These are phyloP conservation scores for Phytophthora pseudosyringae DNA, from an alignment of 352 stramenopile genomes.

Conservation along the genomic window DNA sequence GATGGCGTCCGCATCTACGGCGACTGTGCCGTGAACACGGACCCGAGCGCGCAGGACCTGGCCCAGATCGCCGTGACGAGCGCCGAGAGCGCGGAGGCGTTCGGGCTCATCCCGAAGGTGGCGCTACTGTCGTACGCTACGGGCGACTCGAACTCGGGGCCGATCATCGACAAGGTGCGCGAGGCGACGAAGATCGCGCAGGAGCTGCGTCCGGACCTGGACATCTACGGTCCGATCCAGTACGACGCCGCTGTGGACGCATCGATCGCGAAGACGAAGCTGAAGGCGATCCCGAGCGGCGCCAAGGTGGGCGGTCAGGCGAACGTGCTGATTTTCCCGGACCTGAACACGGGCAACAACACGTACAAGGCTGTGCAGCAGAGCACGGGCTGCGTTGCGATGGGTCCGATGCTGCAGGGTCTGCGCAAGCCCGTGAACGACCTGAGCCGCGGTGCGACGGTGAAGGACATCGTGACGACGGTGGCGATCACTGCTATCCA, in stretches of 20 bases:
- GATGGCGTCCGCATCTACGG: conserved; percentile 84
- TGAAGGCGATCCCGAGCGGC: conserved; percentile 65
- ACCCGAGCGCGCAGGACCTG: conserved; percentile 75
- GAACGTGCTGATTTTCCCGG: conserved; percentile 89
- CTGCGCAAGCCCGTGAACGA: conserved; percentile 91
- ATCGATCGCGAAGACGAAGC: conserved; percentile 83
- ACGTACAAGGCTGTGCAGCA: conserved; percentile 92
- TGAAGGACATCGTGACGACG: conserved; percentile 92
- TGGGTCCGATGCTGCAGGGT: conserved; percentile 90
- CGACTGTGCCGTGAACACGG: conserved; percentile 88
- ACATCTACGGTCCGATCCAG: conserved; percentile 90
- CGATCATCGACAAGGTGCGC: conserved; percentile 88
- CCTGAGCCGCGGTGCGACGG: conserved; percentile 83
- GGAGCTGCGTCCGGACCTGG: conserved; percentile 65
- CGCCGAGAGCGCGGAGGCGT: conserved; percentile 76
- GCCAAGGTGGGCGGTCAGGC: conserved; percentile 78
- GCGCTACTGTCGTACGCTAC: conserved; percentile 88
- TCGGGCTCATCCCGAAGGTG: conserved; percentile 83
- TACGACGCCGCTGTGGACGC: conserved; percentile 85
- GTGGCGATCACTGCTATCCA: conserved; percentile 90
- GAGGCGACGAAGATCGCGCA: conserved; percentile 78
- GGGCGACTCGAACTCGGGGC: conserved; percentile 77
- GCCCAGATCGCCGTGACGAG: conserved; percentile 83
- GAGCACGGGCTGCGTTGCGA: conserved; percentile 75
- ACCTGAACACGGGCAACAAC: conserved; percentile 91